These are phyloP conservation scores for Choricystis sp. DNA, from an alignment of 139 green algal genomes.

Conservation along the genomic window DNA sequence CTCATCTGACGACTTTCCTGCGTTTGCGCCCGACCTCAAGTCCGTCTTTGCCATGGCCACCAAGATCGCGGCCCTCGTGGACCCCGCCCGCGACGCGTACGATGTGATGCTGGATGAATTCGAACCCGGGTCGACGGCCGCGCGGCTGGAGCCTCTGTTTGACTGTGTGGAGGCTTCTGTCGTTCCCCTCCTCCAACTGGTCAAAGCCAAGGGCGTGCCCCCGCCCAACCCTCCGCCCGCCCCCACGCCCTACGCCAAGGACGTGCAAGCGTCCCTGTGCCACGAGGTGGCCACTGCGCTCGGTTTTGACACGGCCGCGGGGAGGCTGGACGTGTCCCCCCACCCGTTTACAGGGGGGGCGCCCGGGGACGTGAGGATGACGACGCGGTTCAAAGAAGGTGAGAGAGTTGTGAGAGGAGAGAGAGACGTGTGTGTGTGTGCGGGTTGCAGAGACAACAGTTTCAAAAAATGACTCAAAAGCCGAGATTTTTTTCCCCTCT, in stretches of 20 bases:
- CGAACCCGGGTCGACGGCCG: slow-evolving; percentile 60
- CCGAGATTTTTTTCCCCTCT: too few species aligned
- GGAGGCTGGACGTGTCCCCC: slow-evolving; percentile 62
- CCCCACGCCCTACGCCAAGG: slow-evolving; percentile 10
- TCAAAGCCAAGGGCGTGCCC: slow-evolving; percentile 27
- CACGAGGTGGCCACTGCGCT: slow-evolving; percentile 36
- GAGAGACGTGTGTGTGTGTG: too few species aligned
- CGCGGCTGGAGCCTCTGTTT: slow-evolving; percentile 71
- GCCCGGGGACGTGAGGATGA: slow-evolving; percentile 74
- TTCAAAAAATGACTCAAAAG: too few species aligned
- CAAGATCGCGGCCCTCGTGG: slow-evolving; percentile 27
- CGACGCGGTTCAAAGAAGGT: slow-evolving; percentile 75
- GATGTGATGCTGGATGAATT: slow-evolving; percentile 77
- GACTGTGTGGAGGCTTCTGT: slow-evolving; percentile 36
- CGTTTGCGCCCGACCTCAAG: slow-evolving; percentile 64
- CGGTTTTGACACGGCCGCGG: slow-evolving; percentile 56
- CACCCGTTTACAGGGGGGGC: slow-evolving; percentile 66
- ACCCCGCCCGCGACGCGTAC: slow-evolving; percentile 24
- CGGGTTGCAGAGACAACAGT: too few species aligned
- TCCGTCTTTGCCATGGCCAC: slow-evolving; percentile 54
- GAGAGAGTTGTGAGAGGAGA: too few species aligned
- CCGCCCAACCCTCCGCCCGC: slow-evolving; percentile 27
- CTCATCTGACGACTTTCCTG: slow-evolving; percentile 44
- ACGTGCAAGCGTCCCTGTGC: slow-evolving; percentile 21
- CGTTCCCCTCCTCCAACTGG: slow-evolving; percentile 43